Evolutionary conservation across 495 filamentous ascomycete genomes (phyloP), one percentile per base, ranked within the genome.

Genomic region (Podospora anserina): DNA sequence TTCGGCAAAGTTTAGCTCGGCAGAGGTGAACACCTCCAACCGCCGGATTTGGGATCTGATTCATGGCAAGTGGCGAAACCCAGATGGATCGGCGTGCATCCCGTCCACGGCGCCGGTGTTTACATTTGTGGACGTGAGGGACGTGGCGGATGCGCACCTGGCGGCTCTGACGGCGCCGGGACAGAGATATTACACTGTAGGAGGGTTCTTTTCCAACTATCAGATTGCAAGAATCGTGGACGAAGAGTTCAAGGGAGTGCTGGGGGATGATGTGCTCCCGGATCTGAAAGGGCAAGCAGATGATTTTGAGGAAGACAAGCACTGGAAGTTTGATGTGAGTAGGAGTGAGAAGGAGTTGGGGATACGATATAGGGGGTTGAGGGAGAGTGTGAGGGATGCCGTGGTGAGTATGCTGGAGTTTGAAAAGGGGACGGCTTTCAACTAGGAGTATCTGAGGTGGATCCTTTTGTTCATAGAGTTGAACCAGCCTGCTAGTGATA

Each of bases 61-160:
- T 5, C 72, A 32, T 18, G 82, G 80, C 5, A 70, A 71, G 34
- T 73, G 75, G 76, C 67, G 68, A 9, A 49, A 58, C 2, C 74
- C 60, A 0, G 39, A 49, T 49, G 39, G 39, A 2, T 49, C 39
- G 15, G 39, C 39, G 15, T 49, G 11, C 15, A 73, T 82, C 16
- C 60, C 53, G 1, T 76, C 80, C 1, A 82, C 78, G 3, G 74
- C 76, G 0, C 82, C 81, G 0, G 81, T 83, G 0, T 85, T 84
- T 68, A 82, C 79, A 0, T 83, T 74, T 61, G 79, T 84, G 59
- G 83, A 85, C 66, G 83, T 84, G 15, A 76, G 83, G 9, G 83
- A 85, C 61, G 80, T 84, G n/a, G 82, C 82, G 1, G 58, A 76
- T 4, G 79, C 81, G 0, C 82, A 83, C 58, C 78, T 78, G 15